phyloP scores from a whole-genome alignment of 495 filamentous ascomycete species.

The Gamarada debralockiae region DNA sequence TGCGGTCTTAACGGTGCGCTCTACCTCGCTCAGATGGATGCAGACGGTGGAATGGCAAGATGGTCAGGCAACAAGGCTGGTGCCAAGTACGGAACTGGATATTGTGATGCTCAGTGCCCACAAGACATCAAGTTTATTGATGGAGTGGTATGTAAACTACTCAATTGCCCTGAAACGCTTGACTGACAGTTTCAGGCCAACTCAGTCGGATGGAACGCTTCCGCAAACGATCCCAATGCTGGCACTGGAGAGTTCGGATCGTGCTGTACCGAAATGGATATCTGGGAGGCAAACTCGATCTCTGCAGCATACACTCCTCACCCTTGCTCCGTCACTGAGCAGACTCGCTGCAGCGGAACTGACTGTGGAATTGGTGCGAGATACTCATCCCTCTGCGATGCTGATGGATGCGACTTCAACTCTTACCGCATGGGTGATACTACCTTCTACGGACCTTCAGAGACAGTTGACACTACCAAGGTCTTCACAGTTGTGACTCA shows the following conservation, averaged over 20 bases:
- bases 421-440: slow-evolving; percentile 56
- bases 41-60: slow-evolving; percentile 53
- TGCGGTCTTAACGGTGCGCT: slow-evolving; percentile 73
- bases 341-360: slow-evolving; percentile 18
- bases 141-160: slow-evolving; percentile 40
- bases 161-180: slow-evolving; percentile 1
- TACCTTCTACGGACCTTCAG: slow-evolving; percentile 52
- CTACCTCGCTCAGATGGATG: slow-evolving; percentile 65
- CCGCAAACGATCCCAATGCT: slow-evolving; percentile 43
- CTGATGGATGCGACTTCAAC: slow-evolving; percentile 74
- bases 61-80: slow-evolving; percentile 61
- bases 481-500: slow-evolving; percentile 66
- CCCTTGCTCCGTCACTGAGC: slow-evolving; percentile 25
- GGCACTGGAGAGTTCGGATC: slow-evolving; percentile 52
- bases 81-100: slow-evolving; percentile 67
- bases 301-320: slow-evolving; percentile 61
- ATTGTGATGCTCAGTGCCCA: slow-evolving; percentile 73
- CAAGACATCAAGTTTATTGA: slow-evolving; percentile 66
- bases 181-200: slow-evolving; percentile 35
- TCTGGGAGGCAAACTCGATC: slow-evolving; percentile 41
- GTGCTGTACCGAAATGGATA: slow-evolving; percentile 21
- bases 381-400: slow-evolving; percentile 61
- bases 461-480: slow-evolving; percentile 54
- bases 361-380: slow-evolving; percentile 33
- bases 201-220: slow-evolving; percentile 46